A percentile compares a stretch with the other conserved stretches of the same genome.
These are phyloP conservation scores for Paramecium bursaria DNA, from an alignment of 73 alveolate genomes.

Conservation along the genomic window DNA sequence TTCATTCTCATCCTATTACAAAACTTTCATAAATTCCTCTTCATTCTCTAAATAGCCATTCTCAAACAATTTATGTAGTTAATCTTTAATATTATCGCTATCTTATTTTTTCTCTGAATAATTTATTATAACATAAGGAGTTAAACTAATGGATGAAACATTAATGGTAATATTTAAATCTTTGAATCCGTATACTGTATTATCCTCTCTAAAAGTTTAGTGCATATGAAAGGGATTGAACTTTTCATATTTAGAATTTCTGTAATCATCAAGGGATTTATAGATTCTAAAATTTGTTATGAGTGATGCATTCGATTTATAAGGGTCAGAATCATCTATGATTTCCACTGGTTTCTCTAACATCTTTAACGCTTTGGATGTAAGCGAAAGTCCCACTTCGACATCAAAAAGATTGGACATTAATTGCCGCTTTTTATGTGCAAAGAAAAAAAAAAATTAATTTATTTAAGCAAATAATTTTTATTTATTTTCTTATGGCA, in stretches of 20 bases:
- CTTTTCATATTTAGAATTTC: neutral
- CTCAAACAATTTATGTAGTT: conserved; percentile 20
- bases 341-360: conserved; percentile 47
- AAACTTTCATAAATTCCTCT: neutral
- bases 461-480: too few species aligned
- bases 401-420: conserved; percentile 55
- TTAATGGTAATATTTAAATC: conserved; percentile 36
- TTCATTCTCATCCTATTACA: neutral
- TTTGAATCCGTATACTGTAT: conserved; percentile 40
- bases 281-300: conserved; percentile 14
- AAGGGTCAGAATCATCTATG: conserved; percentile 37
- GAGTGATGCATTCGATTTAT: conserved; percentile 26
- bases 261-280: conserved; percentile 19
- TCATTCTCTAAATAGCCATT: conserved; percentile 3
- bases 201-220: conserved; percentile 8
- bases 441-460: too few species aligned
- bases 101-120: conserved; percentile 47
- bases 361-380: conserved; percentile 22
- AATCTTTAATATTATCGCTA: conserved; percentile 30
- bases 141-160: conserved; percentile 40
- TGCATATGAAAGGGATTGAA: conserved; percentile 44
- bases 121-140: conserved; percentile 23
- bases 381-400: conserved; percentile 13
- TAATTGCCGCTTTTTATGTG: too few species aligned
- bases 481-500: conserved; percentile 20